phyloP scores from a whole-genome alignment of 257 asterid species.

The Ligustrum vulgare region DNA sequence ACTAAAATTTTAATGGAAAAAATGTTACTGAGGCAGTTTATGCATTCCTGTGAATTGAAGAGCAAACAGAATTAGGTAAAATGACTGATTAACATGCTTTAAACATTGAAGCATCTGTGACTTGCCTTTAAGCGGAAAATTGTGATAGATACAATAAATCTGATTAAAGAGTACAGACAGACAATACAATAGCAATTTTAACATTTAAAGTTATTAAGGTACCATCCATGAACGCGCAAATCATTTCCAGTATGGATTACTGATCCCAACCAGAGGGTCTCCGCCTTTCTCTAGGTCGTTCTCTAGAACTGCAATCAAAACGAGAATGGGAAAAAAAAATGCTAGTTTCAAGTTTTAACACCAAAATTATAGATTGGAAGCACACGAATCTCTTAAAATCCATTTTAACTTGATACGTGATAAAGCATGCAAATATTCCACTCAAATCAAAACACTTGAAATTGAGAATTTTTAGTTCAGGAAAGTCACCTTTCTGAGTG shows the following conservation, averaged over 20 bases:
- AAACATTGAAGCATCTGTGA: not conserved
- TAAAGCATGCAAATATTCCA: not conserved
- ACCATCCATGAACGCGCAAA: slow-evolving; percentile 15
- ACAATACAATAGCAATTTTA: not conserved
- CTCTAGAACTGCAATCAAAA: slow-evolving; percentile 43
- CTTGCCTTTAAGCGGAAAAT: not conserved
- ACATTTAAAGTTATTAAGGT: not conserved
- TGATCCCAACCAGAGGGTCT: slow-evolving; percentile 98
- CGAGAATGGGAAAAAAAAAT: not conserved
- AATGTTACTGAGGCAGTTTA: not conserved
- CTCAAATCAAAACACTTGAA: not conserved
- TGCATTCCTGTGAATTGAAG: not conserved
- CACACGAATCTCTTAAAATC: not conserved
- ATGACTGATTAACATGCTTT: not conserved
- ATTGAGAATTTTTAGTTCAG: not conserved
- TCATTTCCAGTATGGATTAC: slow-evolving; percentile 20
- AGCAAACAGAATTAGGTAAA: not conserved
- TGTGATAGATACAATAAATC: slow-evolving; percentile 8
- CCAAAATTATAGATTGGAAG: not conserved
- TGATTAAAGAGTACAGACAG: slow-evolving; percentile 24
- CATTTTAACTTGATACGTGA: not conserved
- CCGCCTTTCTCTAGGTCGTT: slow-evolving; percentile 78
- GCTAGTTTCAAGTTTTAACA: slow-evolving; percentile 9
- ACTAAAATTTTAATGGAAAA: no score
- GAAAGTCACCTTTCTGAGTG: slow-evolving; percentile 56